phyloP scores from a whole-genome alignment of 371 early-diverging fungal genomes.

The Syncephalastrum racemosum region DNA sequence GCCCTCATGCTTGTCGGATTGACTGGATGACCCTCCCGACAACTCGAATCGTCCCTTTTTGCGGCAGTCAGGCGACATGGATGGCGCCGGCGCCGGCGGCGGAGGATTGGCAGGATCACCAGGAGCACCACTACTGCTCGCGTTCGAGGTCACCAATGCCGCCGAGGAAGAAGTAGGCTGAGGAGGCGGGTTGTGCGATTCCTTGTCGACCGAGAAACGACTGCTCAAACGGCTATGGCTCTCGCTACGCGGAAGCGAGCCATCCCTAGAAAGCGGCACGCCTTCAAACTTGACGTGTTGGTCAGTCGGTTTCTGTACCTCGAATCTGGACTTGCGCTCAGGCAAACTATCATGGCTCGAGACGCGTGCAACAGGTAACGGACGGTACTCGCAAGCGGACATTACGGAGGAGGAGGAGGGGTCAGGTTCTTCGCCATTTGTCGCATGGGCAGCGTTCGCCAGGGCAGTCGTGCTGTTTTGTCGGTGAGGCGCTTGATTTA shows the following conservation, averaged over 20 bases:
- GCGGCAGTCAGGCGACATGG: slow-evolving; percentile 20
- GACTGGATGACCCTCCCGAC: slow-evolving; percentile 11
- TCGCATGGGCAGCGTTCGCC: not conserved
- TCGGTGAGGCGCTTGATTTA: slow-evolving; percentile 35
- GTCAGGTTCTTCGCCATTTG: not conserved
- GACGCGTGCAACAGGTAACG: slow-evolving; percentile 16
- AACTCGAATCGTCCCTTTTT: slow-evolving; percentile 29
- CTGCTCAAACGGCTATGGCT: slow-evolving; percentile 14
- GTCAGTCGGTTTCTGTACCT: slow-evolving; percentile 13
- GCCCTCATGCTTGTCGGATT: slow-evolving; percentile 6
- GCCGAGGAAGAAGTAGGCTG: not conserved
- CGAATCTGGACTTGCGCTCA: slow-evolving; percentile 22
- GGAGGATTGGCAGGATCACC: not conserved
- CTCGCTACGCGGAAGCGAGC: slow-evolving; percentile 13
- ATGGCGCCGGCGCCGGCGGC: not conserved
- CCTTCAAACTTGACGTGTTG: slow-evolving; percentile 7
- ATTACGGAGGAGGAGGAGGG: not conserved
- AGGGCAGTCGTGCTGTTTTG: not conserved
- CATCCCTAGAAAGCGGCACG: slow-evolving; percentile 33
- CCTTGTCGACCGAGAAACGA: slow-evolving; percentile 30
- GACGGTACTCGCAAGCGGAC: slow-evolving; percentile 5
- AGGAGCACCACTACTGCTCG: not conserved
- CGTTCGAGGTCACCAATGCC: not conserved
- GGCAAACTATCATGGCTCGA: slow-evolving; percentile 19
- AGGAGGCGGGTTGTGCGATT: not conserved